Conservation (phyloP, 2,329 filamentous ascomycete genomes). For the Xylaria digitata region DNA sequence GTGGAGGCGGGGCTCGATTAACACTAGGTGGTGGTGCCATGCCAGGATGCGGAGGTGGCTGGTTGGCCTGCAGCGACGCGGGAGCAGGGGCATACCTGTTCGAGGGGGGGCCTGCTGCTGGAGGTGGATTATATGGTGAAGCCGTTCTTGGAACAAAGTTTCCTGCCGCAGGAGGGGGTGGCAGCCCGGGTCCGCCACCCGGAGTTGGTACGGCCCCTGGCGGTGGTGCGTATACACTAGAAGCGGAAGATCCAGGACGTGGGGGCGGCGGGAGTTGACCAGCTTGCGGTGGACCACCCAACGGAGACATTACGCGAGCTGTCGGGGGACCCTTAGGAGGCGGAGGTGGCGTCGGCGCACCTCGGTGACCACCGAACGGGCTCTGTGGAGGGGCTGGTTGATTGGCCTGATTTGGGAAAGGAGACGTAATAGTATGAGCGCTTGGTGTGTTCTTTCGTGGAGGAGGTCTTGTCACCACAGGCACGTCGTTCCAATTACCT, state of each 20-base stretch:
- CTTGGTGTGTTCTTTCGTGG: conserved; percentile 80
- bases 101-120: conserved; percentile 73
- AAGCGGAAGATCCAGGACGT: conserved; percentile 67
- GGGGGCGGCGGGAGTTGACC: conserved; percentile 58
- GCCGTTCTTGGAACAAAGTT: conserved; percentile 73
- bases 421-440: conserved; percentile 75
- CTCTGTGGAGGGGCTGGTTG: conserved; percentile 65
- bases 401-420: conserved; percentile 76
- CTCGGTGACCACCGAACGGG: conserved; percentile 68
- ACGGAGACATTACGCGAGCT: conserved; percentile 78
- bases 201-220: conserved; percentile 55
- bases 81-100: conserved; percentile 81
- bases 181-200: conserved; percentile 45
- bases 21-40: conserved; percentile 51
- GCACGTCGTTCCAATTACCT: conserved; percentile 94
- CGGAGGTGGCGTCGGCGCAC: conserved; percentile 77
- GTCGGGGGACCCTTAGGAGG: conserved; percentile 83
- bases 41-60: conserved; percentile 53
- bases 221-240: conserved; percentile 74
- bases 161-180: conserved; percentile 61
- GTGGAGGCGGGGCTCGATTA: conserved; percentile 58
- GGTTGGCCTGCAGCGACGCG: conserved; percentile 63
- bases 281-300: conserved; percentile 65
- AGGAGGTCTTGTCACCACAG: conserved; percentile 78
- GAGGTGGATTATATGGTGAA: conserved; percentile 88